Evolutionary conservation across 2,329 filamentous ascomycete species (phyloP).

Genomic region (Lasiodiplodia sp.): DNA sequence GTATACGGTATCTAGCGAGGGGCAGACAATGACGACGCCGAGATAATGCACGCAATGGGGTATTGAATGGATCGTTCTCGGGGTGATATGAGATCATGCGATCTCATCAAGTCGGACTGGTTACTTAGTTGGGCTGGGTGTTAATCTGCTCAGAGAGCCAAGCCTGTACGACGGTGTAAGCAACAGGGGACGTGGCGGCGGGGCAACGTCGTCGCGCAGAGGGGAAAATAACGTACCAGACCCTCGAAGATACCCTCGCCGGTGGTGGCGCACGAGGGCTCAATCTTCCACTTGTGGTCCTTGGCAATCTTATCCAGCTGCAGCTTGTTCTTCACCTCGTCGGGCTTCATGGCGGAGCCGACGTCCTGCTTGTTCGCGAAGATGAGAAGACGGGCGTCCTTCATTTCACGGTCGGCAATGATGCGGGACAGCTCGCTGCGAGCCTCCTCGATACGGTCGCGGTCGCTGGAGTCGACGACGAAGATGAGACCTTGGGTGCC

Average conservation of each 20-base stretch:
- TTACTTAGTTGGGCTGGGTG: conserved; percentile 29
- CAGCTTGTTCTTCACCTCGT: conserved; percentile 58
- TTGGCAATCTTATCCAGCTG: conserved; percentile 59
- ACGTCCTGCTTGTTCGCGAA: conserved; percentile 99
- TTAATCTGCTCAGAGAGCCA: conserved; percentile 31
- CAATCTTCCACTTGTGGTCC: conserved; percentile 62
- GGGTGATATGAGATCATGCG: conserved; percentile 9
- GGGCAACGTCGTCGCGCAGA: not conserved
- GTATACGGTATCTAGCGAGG: conserved; percentile 24
- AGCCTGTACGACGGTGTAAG: conserved; percentile 11
- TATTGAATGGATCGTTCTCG: conserved; percentile 15
- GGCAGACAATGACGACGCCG: conserved; percentile 14
- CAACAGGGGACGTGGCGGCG: too few species aligned
- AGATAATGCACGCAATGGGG: conserved; percentile 21
- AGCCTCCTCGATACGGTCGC: conserved; percentile 96
- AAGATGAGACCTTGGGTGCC: conserved; percentile 99
- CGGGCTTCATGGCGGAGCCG: conserved; percentile 60
- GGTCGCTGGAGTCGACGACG: conserved; percentile 99
- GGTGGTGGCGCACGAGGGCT: conserved; percentile 61
- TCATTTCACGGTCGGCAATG: conserved; percentile 98
- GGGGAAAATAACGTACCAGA: conserved; percentile 43
- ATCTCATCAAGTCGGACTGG: conserved; percentile 1
- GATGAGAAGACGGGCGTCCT: conserved; percentile 93
- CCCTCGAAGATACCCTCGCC: conserved; percentile 63
- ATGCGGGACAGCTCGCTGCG: conserved; percentile 96